Base-by-base conservation (phyloP, 805 yeast species). In the Lachancea thermotolerans region DNA sequence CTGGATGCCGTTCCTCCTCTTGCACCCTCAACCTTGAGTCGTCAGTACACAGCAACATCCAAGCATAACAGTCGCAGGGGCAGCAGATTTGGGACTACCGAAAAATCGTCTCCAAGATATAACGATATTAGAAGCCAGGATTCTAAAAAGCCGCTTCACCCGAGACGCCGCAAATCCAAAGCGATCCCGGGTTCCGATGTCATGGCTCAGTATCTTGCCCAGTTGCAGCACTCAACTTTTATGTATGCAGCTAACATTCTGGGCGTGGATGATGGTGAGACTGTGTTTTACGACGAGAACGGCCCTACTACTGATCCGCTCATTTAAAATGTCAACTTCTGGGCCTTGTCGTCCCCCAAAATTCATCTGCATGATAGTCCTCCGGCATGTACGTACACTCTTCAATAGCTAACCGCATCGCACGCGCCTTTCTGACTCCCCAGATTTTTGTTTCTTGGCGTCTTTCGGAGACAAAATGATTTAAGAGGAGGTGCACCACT, bases 121-220 rank as follows among this genome's bases (percentile, higher is more conserved):
- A 32, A n/a, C 18, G 35, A 18, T 17, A 25, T 36, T 17, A 35
- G 34, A 10, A 37, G 45, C 16, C 38, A 42, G n/a, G 29, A 25
- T 12, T 12, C 46, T 29, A 41, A 35, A 33, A 46, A 41, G 29
- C 36, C 41, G 28, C 21, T 41, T 11, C 12, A 30, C 5, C 14
- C 12, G 41, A 44, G 38, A 16, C 48, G 44, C 31, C 45, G 45
- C 18, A 42, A 31, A 31, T 37, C 44, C 3, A 49, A 50, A 42
- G 54, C 64, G 7, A 63, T 70, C 10, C 71, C 82, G 6, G 88
- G 89, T 2, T 79, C 85, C 0, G 84, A 80, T 53, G 86, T 83
- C 10, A 81, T 83, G 87, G 82, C 87, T 0, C 88, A 82, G 57
- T 83, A 82, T 57, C 68, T 83, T 53, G 85, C 86, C n/a, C 84